Base-by-base conservation (phyloP, 2,329 filamentous ascomycete species). In the Phoma sp. region DNA sequence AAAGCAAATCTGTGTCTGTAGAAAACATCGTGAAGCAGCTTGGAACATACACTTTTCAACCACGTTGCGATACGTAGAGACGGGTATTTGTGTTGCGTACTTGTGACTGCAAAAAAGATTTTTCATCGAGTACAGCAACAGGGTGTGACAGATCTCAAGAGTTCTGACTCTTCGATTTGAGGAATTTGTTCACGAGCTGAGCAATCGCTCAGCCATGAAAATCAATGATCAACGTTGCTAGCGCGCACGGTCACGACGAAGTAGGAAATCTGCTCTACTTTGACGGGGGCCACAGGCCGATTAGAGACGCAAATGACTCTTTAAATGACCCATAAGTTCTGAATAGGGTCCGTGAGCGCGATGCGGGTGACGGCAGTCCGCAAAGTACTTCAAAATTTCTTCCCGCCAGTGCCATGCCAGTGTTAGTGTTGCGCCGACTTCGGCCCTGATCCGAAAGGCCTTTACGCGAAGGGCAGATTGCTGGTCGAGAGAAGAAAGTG, bases 311-410 rank as follows among this genome's bases (percentile, higher is more conserved):
- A 55, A 44, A 57, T 57, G 54, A 57, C 54, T 57, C 54, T 39
- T 52, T 36, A 8, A 17, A 45, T 36, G 43, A 45, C 43, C 43
- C 43, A 45, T 27, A 43, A 21, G 17, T 43, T 35, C 36, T 55
- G 52, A 41, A 45, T 32, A 36, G 43, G 53, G 54, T 38, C 54
- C 43, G 47, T 52, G 54, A 44, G 43, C 22, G 21, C n/a, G 22
- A 27, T 56, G 53, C 47, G 53, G 53, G 47, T 43, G 48, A 45
- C 46, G 36, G 52, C 36, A 50, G 41, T 43, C 48, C 43, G 39
- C 48, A 47, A 57, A 58, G 53, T 32, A 59, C 36, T 38, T 58
- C 65, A 55, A 68, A 68, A 68, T 53, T 62, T 65, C 62, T 64
- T 60, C 48, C 57, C 63, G 56, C 57, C 50, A 55, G 55, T 60